A percentile compares a stretch with the other conserved stretches of the same genome.
These are phyloP conservation scores for Globisporangium heterothallicum DNA, from an alignment of 352 stramenopile species.

Conservation along the genomic window DNA sequence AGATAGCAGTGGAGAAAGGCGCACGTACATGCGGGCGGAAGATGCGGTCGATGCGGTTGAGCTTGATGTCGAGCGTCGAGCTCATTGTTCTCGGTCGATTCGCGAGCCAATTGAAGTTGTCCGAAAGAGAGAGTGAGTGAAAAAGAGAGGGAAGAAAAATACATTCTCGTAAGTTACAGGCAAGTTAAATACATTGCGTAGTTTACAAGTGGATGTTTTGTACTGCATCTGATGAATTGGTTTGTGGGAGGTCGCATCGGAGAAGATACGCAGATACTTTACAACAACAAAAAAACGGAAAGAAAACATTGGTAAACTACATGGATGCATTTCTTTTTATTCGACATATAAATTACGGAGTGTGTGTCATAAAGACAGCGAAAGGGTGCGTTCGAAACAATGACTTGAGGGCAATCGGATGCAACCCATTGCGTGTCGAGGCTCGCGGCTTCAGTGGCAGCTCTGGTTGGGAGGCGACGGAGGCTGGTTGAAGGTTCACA, in stretches of 20 bases:
- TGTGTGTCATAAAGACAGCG: background rate
- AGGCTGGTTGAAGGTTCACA: slow-evolving; percentile 1
- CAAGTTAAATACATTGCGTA: background rate
- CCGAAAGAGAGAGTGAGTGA: background rate
- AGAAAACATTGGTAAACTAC: background rate
- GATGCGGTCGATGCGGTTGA: slow-evolving; percentile 83
- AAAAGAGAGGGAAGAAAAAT: no score
- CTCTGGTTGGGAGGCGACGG: no score
- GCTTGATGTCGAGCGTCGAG: slow-evolving; percentile 80
- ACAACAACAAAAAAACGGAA: background rate
- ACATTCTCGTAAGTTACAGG: no score
- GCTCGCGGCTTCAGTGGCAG: no score
- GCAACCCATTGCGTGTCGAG: no score
- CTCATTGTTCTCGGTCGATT: slow-evolving; percentile 35
- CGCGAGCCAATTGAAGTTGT: slow-evolving; percentile 1
- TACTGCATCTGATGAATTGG: no score
- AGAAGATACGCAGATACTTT: no score
- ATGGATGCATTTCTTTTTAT: background rate
- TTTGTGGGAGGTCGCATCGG: no score
- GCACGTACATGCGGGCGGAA: slow-evolving; percentile 70
- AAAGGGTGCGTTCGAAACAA: background rate
- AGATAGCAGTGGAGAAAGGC: background rate
- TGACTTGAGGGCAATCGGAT: no score
- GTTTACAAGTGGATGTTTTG: background rate
- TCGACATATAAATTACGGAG: background rate